Evolutionary conservation across 2,329 filamentous ascomycete genomes (phyloP), one percentile per base, ranked within the genome.

Genomic region (Colletotrichum viniferum): DNA sequence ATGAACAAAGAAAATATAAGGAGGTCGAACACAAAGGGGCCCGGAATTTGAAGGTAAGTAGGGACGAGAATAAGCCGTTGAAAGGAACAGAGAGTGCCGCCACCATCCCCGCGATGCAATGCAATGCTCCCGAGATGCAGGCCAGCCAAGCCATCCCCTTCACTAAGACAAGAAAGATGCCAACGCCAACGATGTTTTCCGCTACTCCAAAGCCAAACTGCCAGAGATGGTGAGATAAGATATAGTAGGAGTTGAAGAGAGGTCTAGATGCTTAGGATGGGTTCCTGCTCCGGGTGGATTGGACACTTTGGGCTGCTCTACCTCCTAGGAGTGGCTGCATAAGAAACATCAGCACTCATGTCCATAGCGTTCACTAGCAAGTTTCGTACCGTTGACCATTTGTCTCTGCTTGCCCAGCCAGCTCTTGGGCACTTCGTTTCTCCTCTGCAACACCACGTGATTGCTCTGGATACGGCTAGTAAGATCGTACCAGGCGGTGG

Each of bases 401-500:
- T 92, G 91, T 82, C 95, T 90, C 88, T 97, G 95, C 87, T 94
- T 96, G 81, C 94, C 94, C 79, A 97, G 86, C 94, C 94, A 97
- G 85, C 94, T 96, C 84, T 92, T 93, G 16, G 94, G 94, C 79
- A 90, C 90, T 79, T 96, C 94, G 79, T 92, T 91, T 79, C 94
- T 90, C 78, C 95, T 88, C 81, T 96, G 94, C 77, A 97, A 85
- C 70, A 95, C 92, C 56, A 96, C 93, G 77, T 94, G 94, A 82
- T 96, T 96, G 86, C 94, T 96, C 85, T 97, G 95, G 79, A 97
- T 84, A 67, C 95, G 89, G 81, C 90, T 93, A 30, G 93, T 92
- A 80, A 97, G 90, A 83, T 96, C 94, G 85, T 96, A 96, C 94
- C 94, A 97, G 3, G 95, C 95, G n/a, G 92, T 94, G 30, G 93